These are phyloP conservation scores for Osmanthus fragrans DNA, from an alignment of 257 asterid genomes.

Conservation along the genomic window DNA sequence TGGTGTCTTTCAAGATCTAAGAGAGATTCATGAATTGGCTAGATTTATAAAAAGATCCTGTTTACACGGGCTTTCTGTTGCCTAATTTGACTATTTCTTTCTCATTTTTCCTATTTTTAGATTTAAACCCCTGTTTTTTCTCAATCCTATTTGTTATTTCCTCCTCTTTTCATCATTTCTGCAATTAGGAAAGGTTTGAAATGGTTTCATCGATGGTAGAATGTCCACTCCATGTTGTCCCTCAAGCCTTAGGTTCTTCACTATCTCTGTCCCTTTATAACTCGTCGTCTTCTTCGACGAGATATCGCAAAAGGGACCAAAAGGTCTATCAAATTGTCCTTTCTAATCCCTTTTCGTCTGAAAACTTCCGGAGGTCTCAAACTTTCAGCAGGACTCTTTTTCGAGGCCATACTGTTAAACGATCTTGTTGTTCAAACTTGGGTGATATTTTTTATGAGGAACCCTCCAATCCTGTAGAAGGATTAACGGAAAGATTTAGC, in stretches of 20 bases:
- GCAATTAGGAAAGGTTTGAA: slow-evolving; percentile 37
- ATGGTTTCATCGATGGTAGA: slow-evolving; percentile 42
- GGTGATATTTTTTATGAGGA: slow-evolving; percentile 37
- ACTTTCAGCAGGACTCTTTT: slow-evolving; percentile 24
- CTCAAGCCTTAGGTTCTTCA: slow-evolving; percentile 30
- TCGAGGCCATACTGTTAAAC: slow-evolving; percentile 26
- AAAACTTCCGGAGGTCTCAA: slow-evolving; percentile 2
- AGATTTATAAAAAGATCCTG: slow-evolving; percentile 28
- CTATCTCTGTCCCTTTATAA: slow-evolving; percentile 17
- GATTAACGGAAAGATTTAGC: slow-evolving; percentile 23
- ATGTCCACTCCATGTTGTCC: slow-evolving; percentile 32
- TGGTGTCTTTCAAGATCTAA: slow-evolving; percentile 29
- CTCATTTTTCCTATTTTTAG: slow-evolving; percentile 21
- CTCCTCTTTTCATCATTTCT: slow-evolving; percentile 21
- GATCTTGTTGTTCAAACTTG: slow-evolving; percentile 44
- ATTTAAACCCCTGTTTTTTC: slow-evolving; percentile 25
- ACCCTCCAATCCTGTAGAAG: slow-evolving; percentile 19
- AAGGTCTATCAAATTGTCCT: slow-evolving; percentile 16
- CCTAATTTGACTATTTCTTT: slow-evolving; percentile 38
- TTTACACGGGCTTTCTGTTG: slow-evolving; percentile 54
- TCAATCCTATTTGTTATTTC: slow-evolving; percentile 7
- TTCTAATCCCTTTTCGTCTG: slow-evolving; percentile 30
- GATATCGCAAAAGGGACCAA: slow-evolving; percentile 19
- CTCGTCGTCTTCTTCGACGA: slow-evolving; percentile 20
- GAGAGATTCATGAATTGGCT: slow-evolving; percentile 21